Base-by-base conservation (phyloP, 2,329 filamentous ascomycete genomes). In the Pestalotiopsis sp. region DNA sequence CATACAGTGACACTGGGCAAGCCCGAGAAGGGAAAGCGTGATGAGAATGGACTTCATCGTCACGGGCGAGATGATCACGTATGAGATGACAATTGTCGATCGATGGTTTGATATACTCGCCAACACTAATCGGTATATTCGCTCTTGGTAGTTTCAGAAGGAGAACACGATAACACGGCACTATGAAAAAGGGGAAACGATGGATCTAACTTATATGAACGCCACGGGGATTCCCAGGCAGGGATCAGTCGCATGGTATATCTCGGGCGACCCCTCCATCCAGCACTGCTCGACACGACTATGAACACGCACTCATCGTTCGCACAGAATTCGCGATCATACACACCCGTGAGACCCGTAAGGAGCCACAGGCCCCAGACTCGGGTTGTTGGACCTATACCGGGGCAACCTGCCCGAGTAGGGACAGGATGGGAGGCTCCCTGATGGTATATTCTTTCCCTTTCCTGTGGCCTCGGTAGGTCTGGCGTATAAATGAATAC, bases 1-100 rank as follows among this genome's bases (percentile, higher is more conserved):
- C 14, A 38, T 61, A 61, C 59, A 61, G 59, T 61, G 59, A 11
- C 25, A 25, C 7, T 36, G 31, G 27, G 31, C 14, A 25, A 61
- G 13, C n/a, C 27, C 25, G 14, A 61, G 9, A n/a, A 61, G 27
- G 12, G 27, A 38, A 61, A 61, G 59, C 36, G 27, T 27, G 38
- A 61, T 27, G 27, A 61, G n/a, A n/a, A 36, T 31, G 27, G 27
- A 61, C 59, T 61, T 61, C 59, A 61, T 61, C 12, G 12, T 61
- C 27, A 6, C 59, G 36, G 38, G 59, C 17, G 9, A 61, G 17
- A 11, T 36, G 59, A 27, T 38, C 4, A 61, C 12, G 11, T 40
- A 61, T 36, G 17, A 36, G 20, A 27, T 36, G 59, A 20, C 4
- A 6, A n/a, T n/a, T 52, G 17, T n/a, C 20, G 14, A 52, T 9